phyloP scores from a whole-genome alignment of 257 asterid genomes.

The Lycium barbarum region DNA sequence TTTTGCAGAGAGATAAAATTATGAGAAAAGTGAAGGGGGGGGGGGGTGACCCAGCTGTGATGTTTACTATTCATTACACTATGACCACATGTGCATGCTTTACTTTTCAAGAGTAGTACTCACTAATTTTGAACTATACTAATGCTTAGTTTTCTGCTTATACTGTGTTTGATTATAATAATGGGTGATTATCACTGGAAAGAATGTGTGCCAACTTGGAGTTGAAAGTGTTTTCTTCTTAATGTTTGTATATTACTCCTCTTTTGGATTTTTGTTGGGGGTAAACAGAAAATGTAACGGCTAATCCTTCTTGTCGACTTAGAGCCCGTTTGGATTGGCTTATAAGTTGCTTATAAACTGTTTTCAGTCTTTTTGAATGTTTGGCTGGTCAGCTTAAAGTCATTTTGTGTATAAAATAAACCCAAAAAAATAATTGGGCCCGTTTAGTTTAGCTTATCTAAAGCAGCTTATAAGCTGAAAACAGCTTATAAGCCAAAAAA shows the following conservation, averaged over 20 bases:
- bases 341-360: too few relatives aligned
- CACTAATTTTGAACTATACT: slow-evolving; percentile 9
- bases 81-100: slow-evolving; percentile 52
- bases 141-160: neutral
- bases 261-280: neutral
- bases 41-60: slow-evolving; percentile 67
- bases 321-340: too few relatives aligned
- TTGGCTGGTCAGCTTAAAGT: too few relatives aligned
- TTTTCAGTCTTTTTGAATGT: too few relatives aligned
- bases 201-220: neutral
- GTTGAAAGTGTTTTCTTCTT: neutral
- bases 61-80: slow-evolving; percentile 50
- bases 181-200: neutral
- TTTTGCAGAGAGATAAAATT: neutral
- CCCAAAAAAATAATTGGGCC: too few relatives aligned
- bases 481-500: too few relatives aligned
- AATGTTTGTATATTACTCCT: neutral
- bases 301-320: neutral
- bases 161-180: neutral
- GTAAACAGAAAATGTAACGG: neutral
- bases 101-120: neutral
- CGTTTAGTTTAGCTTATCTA: too few relatives aligned
- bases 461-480: too few relatives aligned
- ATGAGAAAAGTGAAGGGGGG: slow-evolving; percentile 44
- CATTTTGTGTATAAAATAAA: too few relatives aligned